phyloP scores from a whole-genome alignment of 495 filamentous ascomycete genomes.

The Aspergillus biplanus region DNA sequence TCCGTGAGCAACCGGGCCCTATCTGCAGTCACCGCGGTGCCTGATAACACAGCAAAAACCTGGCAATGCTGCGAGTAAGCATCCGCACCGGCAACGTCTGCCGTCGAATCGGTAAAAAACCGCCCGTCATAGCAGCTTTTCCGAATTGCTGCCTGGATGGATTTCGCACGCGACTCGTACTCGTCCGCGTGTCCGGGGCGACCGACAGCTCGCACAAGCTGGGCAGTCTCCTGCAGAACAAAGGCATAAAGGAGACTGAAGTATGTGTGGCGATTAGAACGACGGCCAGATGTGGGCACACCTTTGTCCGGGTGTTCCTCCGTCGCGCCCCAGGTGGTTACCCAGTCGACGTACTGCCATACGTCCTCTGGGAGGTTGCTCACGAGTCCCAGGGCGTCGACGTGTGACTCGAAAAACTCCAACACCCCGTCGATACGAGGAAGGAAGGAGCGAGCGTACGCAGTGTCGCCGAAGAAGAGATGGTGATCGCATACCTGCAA shows the following conservation, averaged over 20 bases:
- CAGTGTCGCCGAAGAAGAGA: constrained; percentile 37
- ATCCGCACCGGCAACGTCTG: constrained; percentile 27
- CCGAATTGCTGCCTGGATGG: constrained; percentile 29
- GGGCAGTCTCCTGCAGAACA: constrained; percentile 32
- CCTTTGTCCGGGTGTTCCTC: constrained; percentile 41
- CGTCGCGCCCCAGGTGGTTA: constrained; percentile 40
- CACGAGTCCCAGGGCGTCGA: constrained; percentile 37
- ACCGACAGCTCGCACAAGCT: constrained; percentile 32
- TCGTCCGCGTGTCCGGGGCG: constrained; percentile 36
- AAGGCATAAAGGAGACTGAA: constrained; percentile 45
- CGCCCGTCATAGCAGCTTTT: constrained; percentile 39
- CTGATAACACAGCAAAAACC: constrained; percentile 39
- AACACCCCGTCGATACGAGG: constrained; percentile 42
- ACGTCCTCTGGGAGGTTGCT: constrained; percentile 31
- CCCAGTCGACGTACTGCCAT: constrained; percentile 49
- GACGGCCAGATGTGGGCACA: constrained; percentile 35
- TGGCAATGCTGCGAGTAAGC: constrained; percentile 42
- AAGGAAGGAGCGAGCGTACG: constrained; percentile 32
- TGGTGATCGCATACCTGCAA: constrained; percentile 41
- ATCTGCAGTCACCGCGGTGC: no score
- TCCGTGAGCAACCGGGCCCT: constrained; percentile 25
- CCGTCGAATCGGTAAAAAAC: constrained; percentile 38
- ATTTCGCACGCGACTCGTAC: constrained; percentile 33
- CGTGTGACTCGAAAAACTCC: constrained; percentile 38
- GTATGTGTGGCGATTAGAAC: constrained; percentile 36